phyloP scores from a whole-genome alignment of 306 rosid genomes.

The Mucuna pruriens region DNA sequence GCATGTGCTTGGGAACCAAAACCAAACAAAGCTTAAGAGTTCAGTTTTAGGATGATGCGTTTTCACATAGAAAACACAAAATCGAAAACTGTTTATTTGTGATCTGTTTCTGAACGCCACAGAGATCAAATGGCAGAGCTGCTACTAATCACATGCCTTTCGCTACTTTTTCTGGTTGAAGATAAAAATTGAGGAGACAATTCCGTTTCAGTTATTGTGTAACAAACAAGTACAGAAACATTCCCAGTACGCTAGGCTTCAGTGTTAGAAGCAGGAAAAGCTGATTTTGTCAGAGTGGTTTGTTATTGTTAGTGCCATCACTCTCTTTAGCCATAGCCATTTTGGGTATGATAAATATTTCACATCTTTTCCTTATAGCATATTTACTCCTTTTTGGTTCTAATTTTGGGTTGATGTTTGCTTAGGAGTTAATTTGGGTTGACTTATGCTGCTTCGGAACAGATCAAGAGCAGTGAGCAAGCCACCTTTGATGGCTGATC shows the following conservation, averaged over 20 bases:
- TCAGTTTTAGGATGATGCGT: conserved; percentile 26
- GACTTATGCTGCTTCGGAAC: conserved; percentile 67
- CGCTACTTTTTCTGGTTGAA: conserved; percentile 37
- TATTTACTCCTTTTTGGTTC: background rate
- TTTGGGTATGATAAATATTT: conserved; percentile 32
- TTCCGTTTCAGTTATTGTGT: conserved; percentile 7
- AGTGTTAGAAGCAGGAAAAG: background rate
- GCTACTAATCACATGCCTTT: conserved; percentile 57
- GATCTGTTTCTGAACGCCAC: conserved; percentile 36
- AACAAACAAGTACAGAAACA: conserved; percentile 32
- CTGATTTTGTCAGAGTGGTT: conserved; percentile 28
- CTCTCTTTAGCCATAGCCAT: background rate
- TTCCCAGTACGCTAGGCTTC: background rate
- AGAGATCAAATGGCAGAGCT: conserved; percentile 41
- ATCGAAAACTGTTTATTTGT: conserved; percentile 38
- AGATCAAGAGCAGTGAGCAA: conserved; percentile 86
- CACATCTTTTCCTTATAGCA: background rate
- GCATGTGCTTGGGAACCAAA: conserved; percentile 37
- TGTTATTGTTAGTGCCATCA: conserved; percentile 10
- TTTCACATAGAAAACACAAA: conserved; percentile 40
- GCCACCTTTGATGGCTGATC: conserved; percentile 89
- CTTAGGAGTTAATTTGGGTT: conserved; percentile 25
- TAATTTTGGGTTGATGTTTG: background rate
- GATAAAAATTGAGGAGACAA: conserved; percentile 23
- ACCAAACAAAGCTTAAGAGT: conserved; percentile 1